These are phyloP conservation scores for Pseudoscleropodium purum DNA, from an alignment of 225 moss, liverwort and hornwort species.

Conservation along the genomic window DNA sequence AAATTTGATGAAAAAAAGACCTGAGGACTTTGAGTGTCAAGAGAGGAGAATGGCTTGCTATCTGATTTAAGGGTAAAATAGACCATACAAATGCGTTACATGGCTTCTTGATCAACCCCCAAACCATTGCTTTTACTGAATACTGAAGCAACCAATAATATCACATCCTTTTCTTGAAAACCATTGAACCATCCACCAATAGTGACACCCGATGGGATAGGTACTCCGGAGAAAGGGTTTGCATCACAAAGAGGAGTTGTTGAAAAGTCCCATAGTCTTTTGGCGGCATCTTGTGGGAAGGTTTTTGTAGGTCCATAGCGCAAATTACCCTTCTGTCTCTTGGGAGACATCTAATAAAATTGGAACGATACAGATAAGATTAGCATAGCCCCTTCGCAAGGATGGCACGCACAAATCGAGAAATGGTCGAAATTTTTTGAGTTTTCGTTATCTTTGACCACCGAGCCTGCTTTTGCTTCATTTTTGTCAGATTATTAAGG, in stretches of 20 bases:
- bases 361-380: conserved; percentile 85
- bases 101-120: background rate
- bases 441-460: background rate
- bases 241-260: background rate
- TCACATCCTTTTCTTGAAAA: background rate
- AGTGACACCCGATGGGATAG: background rate
- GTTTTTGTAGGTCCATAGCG: no score
- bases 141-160: background rate
- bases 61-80: background rate
- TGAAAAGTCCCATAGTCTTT: background rate
- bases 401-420: conserved; percentile 79
- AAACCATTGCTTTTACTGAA: background rate
- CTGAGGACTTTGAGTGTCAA: no score
- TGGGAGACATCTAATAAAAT: conserved; percentile 72
- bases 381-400: conserved; percentile 84
- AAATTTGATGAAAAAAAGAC: no score
- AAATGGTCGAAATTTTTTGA: conserved; percentile 50
- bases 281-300: no score
- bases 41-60: background rate
- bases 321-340: conserved; percentile 3
- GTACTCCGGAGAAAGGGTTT: no score
- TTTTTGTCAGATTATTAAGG: background rate
- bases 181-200: background rate
- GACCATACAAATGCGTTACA: background rate
- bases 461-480: background rate